Conservation (phyloP, 1,284 basidiomycete species). For the Malassezia slooffiae region DNA sequence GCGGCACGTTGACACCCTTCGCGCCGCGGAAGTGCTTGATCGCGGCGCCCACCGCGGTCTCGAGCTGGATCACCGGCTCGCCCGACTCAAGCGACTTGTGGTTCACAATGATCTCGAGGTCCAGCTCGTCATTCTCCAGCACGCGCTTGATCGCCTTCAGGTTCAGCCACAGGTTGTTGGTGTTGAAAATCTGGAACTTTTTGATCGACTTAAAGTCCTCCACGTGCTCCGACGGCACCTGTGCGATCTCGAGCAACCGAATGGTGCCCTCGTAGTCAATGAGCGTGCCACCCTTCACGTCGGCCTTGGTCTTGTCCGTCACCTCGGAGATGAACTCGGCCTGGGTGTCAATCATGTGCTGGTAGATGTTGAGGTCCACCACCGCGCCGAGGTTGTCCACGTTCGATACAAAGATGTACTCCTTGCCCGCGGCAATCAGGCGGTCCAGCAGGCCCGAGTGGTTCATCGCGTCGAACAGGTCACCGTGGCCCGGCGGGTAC, state of each 20-base stretch:
- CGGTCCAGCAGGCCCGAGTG: constrained; percentile 95
- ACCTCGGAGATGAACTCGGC: constrained; percentile 53
- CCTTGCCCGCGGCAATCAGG: constrained; percentile 86
- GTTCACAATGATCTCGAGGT: constrained; percentile 88
- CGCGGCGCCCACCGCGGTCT: constrained; percentile 92
- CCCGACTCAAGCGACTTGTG: constrained; percentile 58
- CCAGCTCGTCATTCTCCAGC: constrained; percentile 71
- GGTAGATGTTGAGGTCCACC: constrained; percentile 57
- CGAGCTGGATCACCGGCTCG: constrained; percentile 76
- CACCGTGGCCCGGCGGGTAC: constrained; percentile 94
- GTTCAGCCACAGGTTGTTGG: constrained; percentile 97
- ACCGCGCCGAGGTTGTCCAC: constrained; percentile 98
- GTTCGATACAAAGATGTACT: constrained; percentile 97
- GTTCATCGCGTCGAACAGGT: constrained; percentile 80
- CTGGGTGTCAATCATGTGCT: constrained; percentile 51
- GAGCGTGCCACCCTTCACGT: constrained; percentile 94
- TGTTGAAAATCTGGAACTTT: constrained; percentile 51
- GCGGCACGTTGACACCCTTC: constrained; percentile 94
- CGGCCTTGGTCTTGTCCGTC: constrained; percentile 99
- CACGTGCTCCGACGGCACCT: constrained; percentile 92
- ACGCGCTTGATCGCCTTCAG: constrained; percentile 78
- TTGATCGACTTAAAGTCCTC: constrained; percentile 91
- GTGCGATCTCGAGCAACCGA: constrained; percentile 92
- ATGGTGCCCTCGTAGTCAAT: constrained; percentile 92
- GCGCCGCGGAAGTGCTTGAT: constrained; percentile 89